Conservation (phyloP, 148 eudicot genomes). For the Diospyros lotus region DNA sequence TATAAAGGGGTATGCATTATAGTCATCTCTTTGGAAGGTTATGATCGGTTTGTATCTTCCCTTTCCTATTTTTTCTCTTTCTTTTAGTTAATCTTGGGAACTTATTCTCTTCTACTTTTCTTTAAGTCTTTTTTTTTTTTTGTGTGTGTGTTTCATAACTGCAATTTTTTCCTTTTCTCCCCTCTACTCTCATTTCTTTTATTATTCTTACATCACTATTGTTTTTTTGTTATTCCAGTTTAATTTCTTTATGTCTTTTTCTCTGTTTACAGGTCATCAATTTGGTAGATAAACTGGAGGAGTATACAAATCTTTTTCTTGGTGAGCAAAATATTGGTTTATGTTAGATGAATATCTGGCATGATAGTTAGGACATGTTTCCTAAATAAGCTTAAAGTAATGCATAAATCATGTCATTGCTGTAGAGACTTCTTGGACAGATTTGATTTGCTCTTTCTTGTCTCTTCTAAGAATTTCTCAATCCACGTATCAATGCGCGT, state of each 20-base stretch:
- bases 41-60: neutral
- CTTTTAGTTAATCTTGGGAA: too few relatives aligned
- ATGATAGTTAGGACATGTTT: neutral
- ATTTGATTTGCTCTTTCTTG: neutral
- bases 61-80: too few relatives aligned
- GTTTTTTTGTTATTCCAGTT: neutral
- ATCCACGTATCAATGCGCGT: neutral
- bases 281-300: slow-evolving; percentile 50
- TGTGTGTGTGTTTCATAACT: too few relatives aligned
- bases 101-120: too few relatives aligned
- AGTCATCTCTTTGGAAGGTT: neutral
- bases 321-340: slow-evolving; percentile 41
- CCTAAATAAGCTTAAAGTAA: neutral
- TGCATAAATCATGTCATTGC: neutral
- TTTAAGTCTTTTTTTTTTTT: too few relatives aligned
- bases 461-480: neutral
- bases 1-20: neutral
- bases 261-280: slow-evolving; percentile 49
- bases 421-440: neutral
- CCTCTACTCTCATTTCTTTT: neutral
- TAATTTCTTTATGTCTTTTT: neutral
- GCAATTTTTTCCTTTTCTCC: neutral
- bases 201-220: neutral
- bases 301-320: slow-evolving; percentile 52
- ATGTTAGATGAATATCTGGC: neutral